phyloP scores from a whole-genome alignment of 2,329 filamentous ascomycete species.

The Epichloe gansuensis region DNA sequence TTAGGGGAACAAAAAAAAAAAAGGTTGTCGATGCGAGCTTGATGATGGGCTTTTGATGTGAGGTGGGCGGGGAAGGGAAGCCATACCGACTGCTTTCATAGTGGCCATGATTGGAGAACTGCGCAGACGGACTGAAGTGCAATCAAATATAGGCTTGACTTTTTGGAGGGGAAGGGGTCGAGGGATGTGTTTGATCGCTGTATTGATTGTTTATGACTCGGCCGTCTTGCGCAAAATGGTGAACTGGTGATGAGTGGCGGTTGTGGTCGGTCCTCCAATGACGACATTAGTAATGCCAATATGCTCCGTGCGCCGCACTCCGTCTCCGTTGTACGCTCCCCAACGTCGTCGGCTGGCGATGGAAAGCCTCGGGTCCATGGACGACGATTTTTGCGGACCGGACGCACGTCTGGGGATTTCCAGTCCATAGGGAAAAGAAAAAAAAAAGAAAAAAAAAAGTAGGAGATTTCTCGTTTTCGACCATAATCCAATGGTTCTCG shows the following conservation, averaged over 20 bases:
- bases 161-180: not conserved
- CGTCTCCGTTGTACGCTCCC: not conserved
- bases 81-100: conserved; percentile 32
- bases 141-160: not conserved
- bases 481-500: not conserved
- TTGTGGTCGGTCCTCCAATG: not conserved
- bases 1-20: too few species aligned
- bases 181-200: too few species aligned
- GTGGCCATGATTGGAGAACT: conserved; percentile 15
- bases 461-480: too few species aligned
- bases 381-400: not conserved
- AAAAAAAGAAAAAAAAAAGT: too few species aligned
- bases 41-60: not conserved
- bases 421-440: too few species aligned
- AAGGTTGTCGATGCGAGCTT: too few species aligned
- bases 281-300: not conserved
- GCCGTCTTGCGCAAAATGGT: too few species aligned
- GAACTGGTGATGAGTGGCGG: not conserved
- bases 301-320: not conserved
- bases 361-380: not conserved
- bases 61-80: not conserved
- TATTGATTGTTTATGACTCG: too few species aligned
- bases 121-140: too few species aligned
- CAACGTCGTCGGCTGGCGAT: not conserved
- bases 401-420: not conserved